These are phyloP conservation scores for Hyphopichia burtonii DNA, from an alignment of 1,139 yeast species.

Conservation along the genomic window DNA sequence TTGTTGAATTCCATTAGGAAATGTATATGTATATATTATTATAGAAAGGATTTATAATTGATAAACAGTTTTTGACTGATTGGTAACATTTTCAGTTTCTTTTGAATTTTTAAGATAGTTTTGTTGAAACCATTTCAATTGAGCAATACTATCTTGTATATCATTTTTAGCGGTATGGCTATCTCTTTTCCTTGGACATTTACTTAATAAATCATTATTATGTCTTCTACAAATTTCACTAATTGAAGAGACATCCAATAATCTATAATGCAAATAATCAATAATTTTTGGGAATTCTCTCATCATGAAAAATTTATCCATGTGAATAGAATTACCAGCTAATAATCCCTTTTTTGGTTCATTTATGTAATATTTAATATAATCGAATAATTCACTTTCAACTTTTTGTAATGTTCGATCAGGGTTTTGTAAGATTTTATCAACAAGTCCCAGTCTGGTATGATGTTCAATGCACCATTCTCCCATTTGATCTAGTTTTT, in stretches of 20 bases:
- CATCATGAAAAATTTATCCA: constrained; percentile 84
- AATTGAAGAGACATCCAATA: constrained; percentile 83
- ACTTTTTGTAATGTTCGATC: constrained; percentile 57
- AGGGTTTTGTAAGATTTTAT: constrained; percentile 58
- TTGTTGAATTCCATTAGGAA: background rate
- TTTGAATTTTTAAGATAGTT: constrained; percentile 44
- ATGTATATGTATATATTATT: no score
- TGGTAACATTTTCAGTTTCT: background rate
- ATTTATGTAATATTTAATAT: constrained; percentile 57
- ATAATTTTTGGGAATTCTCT: constrained; percentile 77
- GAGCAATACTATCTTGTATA: constrained; percentile 83
- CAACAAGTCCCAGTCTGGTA: constrained; percentile 73
- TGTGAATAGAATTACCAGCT: constrained; percentile 91
- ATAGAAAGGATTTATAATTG: background rate
- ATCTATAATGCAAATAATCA: constrained; percentile 75
- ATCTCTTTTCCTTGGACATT: constrained; percentile 61
- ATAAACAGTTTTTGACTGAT: background rate
- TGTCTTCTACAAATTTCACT: constrained; percentile 80
- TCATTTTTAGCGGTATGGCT: constrained; percentile 87
- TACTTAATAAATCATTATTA: constrained; percentile 58
- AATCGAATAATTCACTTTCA: constrained; percentile 60
- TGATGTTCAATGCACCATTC: constrained; percentile 87
- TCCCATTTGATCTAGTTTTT: constrained; percentile 69
- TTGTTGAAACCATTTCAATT: constrained; percentile 73
- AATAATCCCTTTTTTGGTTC: constrained; percentile 59